Percentiles rank a stretch among this genome's conserved stretches.
These are phyloP conservation scores for Sporothrix brunneoviolacea DNA, from an alignment of 2,329 filamentous ascomycete genomes.

Conservation along the genomic window DNA sequence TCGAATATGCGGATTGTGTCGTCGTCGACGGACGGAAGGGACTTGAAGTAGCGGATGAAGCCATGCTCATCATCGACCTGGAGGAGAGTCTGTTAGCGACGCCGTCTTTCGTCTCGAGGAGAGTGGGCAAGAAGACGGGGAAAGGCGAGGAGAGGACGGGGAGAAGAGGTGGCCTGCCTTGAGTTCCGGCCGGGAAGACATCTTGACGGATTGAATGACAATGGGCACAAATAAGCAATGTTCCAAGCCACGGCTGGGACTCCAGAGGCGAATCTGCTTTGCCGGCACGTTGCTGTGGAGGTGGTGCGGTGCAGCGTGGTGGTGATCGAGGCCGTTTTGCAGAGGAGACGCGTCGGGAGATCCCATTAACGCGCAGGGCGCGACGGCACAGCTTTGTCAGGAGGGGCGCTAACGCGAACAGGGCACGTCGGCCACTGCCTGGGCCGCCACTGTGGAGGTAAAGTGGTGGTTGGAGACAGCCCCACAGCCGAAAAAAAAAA, in stretches of 20 bases:
- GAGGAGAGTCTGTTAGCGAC: background rate
- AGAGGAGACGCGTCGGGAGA: conserved; percentile 16
- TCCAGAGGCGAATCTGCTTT: background rate
- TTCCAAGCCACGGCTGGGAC: background rate
- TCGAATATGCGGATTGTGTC: conserved; percentile 89
- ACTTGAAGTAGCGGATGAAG: conserved; percentile 94
- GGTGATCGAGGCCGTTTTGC: background rate
- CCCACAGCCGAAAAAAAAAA: background rate
- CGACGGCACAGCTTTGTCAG: background rate
- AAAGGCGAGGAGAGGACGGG: background rate
- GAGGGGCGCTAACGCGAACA: conserved; percentile 6
- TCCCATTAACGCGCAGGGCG: conserved; percentile 16
- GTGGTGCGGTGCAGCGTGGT: background rate
- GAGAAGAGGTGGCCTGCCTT: conserved; percentile 43
- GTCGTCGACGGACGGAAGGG: conserved; percentile 62
- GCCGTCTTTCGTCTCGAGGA: background rate
- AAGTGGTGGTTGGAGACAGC: no score
- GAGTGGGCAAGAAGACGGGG: background rate
- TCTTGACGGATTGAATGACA: conserved; percentile 29
- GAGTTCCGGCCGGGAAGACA: conserved; percentile 66
- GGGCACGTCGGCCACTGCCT: no score
- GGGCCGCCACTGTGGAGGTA: no score
- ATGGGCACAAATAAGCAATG: background rate
- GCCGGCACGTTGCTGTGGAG: background rate
- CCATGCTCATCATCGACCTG: conserved; percentile 94